A percentile compares a stretch with the other conserved stretches of the same genome.
Conservation (phyloP, 768 basidiomycete species). For the Boletales sp. region DNA sequence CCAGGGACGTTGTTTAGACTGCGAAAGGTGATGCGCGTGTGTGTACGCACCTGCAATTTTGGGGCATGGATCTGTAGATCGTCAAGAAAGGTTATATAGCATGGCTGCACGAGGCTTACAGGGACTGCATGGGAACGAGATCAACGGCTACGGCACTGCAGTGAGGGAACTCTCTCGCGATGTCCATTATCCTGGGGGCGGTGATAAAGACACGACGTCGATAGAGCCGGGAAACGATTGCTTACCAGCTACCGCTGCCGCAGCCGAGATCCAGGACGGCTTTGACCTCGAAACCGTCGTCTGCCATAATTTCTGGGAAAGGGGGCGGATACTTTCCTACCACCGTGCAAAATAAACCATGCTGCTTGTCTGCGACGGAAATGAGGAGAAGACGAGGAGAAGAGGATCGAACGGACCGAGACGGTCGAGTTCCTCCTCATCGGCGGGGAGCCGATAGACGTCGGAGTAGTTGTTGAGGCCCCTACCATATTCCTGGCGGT, state of each 20-base stretch:
- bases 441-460: constrained; percentile 74
- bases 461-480: constrained; percentile 76
- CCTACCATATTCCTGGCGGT: constrained; percentile 65
- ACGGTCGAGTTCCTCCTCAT: constrained; percentile 70
- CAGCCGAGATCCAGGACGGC: constrained; percentile 73
- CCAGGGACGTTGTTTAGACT: constrained; percentile 3
- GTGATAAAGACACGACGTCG: constrained; percentile 6
- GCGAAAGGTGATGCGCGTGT: not conserved
- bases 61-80: constrained; percentile 54
- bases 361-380: constrained; percentile 54
- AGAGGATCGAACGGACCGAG: constrained; percentile 44
- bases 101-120: constrained; percentile 39
- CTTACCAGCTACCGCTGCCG: constrained; percentile 74
- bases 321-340: constrained; percentile 68
- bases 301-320: constrained; percentile 55
- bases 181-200: constrained; percentile 63
- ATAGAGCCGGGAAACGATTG: not conserved
- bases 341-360: constrained; percentile 57
- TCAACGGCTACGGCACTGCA: constrained; percentile 71
- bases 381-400: constrained; percentile 9
- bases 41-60: constrained; percentile 57
- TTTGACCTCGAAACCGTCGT: constrained; percentile 58
- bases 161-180: constrained; percentile 69
- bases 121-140: constrained; percentile 73
- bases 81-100: constrained; percentile 16